phyloP scores from a whole-genome alignment of 2,329 filamentous ascomycete species.

The Fusarium metavorans region DNA sequence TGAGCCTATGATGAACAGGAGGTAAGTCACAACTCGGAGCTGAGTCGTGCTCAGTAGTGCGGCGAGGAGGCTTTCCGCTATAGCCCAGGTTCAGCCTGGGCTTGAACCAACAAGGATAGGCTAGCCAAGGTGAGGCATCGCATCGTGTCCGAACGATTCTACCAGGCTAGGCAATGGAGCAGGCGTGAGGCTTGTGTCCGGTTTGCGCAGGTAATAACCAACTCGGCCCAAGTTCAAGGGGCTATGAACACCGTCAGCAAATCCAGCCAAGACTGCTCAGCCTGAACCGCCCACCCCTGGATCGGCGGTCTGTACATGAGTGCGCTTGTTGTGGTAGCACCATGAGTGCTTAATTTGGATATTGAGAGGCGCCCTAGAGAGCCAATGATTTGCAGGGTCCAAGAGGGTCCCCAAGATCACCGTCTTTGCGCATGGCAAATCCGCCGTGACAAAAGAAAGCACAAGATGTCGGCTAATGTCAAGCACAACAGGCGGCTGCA shows the following conservation, averaged over 20 bases:
- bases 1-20: constrained; percentile 20
- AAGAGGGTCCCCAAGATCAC: constrained; percentile 28
- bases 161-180: constrained; percentile 27
- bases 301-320: constrained; percentile 41
- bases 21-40: constrained; percentile 15
- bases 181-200: constrained; percentile 10
- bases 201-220: neutral
- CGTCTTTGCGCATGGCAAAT: constrained; percentile 13
- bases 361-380: constrained; percentile 15
- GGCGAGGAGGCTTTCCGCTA: constrained; percentile 2
- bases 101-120: neutral
- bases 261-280: constrained; percentile 40
- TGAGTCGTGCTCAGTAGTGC: neutral
- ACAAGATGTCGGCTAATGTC: constrained; percentile 3
- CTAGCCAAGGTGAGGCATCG: constrained; percentile 19
- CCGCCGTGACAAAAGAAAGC: constrained; percentile 17
- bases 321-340: constrained; percentile 31
- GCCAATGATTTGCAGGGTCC: constrained; percentile 41
- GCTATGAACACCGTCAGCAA: constrained; percentile 36
- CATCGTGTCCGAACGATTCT: constrained; percentile 21
- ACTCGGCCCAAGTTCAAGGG: constrained; percentile 5
- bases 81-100: neutral
- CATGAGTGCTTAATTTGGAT: constrained; percentile 40
- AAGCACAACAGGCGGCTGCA: constrained; percentile 7
- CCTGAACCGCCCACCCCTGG: constrained; percentile 35